Percentiles rank a stretch among this genome's conserved stretches.
Evolutionary conservation across 75 land plant species (phyloP).

Genomic region (Pinus albicaulis): DNA sequence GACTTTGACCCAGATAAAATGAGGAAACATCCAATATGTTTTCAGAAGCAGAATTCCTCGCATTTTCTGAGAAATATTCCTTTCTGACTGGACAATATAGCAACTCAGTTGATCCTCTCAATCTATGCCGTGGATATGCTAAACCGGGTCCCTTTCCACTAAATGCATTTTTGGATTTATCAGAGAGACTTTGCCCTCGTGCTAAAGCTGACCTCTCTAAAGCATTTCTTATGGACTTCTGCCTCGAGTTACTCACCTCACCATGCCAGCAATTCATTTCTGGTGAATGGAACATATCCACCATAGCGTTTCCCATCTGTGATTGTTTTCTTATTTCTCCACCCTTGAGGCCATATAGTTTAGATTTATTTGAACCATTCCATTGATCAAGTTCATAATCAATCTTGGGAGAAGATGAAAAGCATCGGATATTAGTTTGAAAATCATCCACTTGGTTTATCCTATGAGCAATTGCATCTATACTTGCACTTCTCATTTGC

Average conservation of each 20-base stretch:
- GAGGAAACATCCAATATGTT: background rate
- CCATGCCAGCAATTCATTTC: conserved; percentile 6
- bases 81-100: background rate
- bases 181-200: background rate
- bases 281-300: background rate
- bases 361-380: conserved; percentile 2
- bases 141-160: background rate
- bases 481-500: background rate
- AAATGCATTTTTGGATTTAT: conserved; percentile 3
- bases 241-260: conserved; percentile 6
- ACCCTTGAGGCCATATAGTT: background rate
- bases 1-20: background rate
- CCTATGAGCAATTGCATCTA: background rate
- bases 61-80: background rate
- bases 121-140: background rate
- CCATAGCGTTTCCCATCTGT: background rate
- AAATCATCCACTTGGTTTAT: background rate
- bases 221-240: conserved; percentile 9
- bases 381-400: background rate
- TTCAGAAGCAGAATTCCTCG: background rate
- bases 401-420: conserved; percentile 4
- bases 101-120: background rate
- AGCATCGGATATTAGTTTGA: background rate
- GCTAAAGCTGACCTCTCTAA: background rate
- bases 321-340: conserved; percentile 2